A percentile compares a stretch with the other conserved stretches of the same genome.
phyloP scores from a whole-genome alignment of 2,329 filamentous ascomycete genomes.

The Aphanocladium album region DNA sequence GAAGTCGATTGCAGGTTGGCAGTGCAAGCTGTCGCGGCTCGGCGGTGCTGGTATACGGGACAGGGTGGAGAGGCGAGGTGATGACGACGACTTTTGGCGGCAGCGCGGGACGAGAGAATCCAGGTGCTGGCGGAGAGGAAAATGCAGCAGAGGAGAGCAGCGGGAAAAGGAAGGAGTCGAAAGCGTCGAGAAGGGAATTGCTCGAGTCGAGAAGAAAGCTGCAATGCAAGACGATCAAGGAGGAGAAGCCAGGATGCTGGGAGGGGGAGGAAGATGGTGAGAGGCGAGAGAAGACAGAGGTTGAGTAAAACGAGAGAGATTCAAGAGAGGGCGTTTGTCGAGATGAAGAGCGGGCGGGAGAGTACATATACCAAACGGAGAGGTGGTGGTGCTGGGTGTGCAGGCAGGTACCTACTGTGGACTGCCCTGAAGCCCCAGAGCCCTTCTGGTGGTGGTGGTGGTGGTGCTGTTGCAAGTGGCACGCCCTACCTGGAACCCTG shows the following conservation, averaged over 20 bases:
- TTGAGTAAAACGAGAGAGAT: not conserved
- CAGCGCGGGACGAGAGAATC: not conserved
- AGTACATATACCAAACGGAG: slow-evolving; percentile 9
- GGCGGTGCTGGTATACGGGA: not conserved
- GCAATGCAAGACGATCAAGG: not conserved
- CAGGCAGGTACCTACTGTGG: no score
- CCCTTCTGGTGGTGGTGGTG: no score
- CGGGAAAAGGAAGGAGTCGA: not conserved
- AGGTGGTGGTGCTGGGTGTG: no score
- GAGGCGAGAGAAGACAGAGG: not conserved
- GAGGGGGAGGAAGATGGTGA: not conserved
- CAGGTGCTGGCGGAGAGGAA: not conserved
- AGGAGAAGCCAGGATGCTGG: not conserved
- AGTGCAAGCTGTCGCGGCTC: slow-evolving; percentile 10
- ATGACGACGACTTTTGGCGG: slow-evolving; percentile 12
- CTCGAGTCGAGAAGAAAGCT: not conserved
- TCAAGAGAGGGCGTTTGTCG: not conserved
- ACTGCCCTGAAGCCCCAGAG: not conserved
- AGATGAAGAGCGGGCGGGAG: not conserved
- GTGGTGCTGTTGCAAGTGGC: not conserved
- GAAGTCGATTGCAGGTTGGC: slow-evolving; percentile 5
- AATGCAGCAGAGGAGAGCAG: no score
- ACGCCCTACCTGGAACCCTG: not conserved
- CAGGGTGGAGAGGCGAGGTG: slow-evolving; percentile 6
- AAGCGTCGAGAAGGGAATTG: not conserved